Evolutionary conservation across 306 rosid species (phyloP).

Genomic region (Cucurbita maxima): DNA sequence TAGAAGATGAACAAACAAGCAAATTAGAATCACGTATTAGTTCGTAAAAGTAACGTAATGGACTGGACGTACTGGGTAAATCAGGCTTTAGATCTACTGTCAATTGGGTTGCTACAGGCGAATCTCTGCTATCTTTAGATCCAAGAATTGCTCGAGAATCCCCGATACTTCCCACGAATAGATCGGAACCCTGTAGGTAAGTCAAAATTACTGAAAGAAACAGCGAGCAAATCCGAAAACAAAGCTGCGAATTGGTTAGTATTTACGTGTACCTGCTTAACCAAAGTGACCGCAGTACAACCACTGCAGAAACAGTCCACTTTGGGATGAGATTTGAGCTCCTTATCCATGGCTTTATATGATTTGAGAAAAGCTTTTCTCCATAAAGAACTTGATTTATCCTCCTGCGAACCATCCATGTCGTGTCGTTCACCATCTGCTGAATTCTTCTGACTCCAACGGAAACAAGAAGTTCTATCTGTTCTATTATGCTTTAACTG

Average conservation of each 20-base stretch:
- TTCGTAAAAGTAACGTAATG: not conserved
- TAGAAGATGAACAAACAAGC: not conserved
- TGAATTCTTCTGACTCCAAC: constrained; percentile 20
- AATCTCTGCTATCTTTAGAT: constrained; percentile 52
- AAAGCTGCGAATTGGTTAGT: not conserved
- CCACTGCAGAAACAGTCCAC: constrained; percentile 95
- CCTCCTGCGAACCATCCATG: constrained; percentile 46
- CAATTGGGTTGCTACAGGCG: constrained; percentile 70
- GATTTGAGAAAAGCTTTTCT: constrained; percentile 76
- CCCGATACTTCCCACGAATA: constrained; percentile 73
- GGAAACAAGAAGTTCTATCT: constrained; percentile 28
- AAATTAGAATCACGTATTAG: not conserved
- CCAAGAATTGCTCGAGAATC: constrained; percentile 95
- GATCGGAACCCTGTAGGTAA: constrained; percentile 56
- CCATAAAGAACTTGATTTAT: constrained; percentile 45
- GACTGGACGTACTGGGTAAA: constrained; percentile 58
- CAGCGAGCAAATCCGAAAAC: not conserved
- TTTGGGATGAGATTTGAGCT: constrained; percentile 76
- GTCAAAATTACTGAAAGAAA: constrained; percentile 9
- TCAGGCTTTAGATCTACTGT: constrained; percentile 92
- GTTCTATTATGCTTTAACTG: constrained; percentile 37
- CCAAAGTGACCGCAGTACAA: constrained; percentile 65
- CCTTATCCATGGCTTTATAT: constrained; percentile 87
- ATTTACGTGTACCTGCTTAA: constrained; percentile 59
- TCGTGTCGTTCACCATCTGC: constrained; percentile 40